A percentile compares a stretch with the other conserved stretches of the same genome.
Evolutionary conservation across 164 flowering plant species (phyloP).

Genomic region (Akebia trifoliata): DNA sequence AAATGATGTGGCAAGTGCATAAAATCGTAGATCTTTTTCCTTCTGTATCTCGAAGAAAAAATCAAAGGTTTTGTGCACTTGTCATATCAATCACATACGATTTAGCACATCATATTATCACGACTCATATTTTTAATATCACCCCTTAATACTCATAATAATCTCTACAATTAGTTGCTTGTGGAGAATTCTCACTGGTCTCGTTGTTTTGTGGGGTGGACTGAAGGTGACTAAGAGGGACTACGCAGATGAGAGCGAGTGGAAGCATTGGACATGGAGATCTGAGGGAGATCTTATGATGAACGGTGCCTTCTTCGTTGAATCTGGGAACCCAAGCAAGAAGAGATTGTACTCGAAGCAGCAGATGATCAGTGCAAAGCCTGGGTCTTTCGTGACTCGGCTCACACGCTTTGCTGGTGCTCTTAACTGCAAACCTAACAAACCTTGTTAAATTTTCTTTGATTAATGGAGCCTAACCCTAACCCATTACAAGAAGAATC

Average conservation of each 20-base stretch:
- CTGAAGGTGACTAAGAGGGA: conserved; percentile 73
- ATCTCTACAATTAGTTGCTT: no score
- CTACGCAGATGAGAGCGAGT: conserved; percentile 29
- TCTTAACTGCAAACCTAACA: conserved; percentile 23
- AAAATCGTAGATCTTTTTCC: no score
- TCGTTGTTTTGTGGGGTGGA: background rate
- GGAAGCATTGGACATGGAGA: conserved; percentile 73
- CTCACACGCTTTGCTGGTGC: conserved; percentile 42
- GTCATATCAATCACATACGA: no score
- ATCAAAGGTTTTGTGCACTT: no score
- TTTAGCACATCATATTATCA: no score
- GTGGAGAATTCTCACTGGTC: background rate
- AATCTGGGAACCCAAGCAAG: conserved; percentile 31
- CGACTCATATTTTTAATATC: no score
- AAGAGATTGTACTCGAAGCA: conserved; percentile 5
- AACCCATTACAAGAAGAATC: background rate
- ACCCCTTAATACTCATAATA: no score
- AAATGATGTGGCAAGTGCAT: no score
- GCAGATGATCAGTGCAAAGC: conserved; percentile 31
- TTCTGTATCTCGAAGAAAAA: no score
- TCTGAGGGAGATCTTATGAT: conserved; percentile 57
- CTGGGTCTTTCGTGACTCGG: conserved; percentile 28
- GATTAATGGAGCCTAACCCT: background rate
- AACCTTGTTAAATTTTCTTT: conserved; percentile 25
- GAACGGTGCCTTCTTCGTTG: conserved; percentile 67